Evolutionary conservation across 345 rosid species (phyloP), one percentile per base, ranked within the genome.

Genomic region (Toxicodendron radicans): DNA sequence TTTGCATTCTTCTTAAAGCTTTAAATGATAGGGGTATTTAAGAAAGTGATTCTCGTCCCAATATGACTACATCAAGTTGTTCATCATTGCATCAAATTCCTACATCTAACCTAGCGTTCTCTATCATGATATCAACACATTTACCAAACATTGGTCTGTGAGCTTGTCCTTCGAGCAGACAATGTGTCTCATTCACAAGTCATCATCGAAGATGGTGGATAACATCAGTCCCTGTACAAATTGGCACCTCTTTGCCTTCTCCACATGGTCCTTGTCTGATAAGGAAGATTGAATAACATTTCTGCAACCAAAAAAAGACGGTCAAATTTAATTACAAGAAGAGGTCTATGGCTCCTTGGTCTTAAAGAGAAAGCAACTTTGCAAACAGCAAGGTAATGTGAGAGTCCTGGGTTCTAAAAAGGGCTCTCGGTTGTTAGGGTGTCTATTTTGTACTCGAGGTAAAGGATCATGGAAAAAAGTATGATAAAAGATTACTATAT

Each of bases 221-320:
- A 83, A 75, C 62, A 89, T 68, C 24, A 92, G 71, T 73, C 85
- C 90, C 84, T 84, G 94, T 79, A 89, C 89, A 84, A 85, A 92
- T 70, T 83, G 81, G 62, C 92, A 79, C 79, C 84, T 89, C 49
- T 80, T 85, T 43, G 86, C 83, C 85, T 86, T 89, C 88, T 89
- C 97, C 72, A 72, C 27, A 16, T 76, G 82, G 61, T 86, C 88
- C 38, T 83, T 77, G 62, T 86, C 84, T 10, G 87, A 79, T 76
- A 89, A 62, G 17, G 87, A 83, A 66, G 92, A 41, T 2, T 41
- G 49, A 2, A 70, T 79, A 68, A 27, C 67, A 52, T 32, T 67
- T 73, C 90, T 86, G 84, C 72, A 73, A 78, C 57, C 64, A 72
- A 17, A 49, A 52, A 10, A 73, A 16, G 5, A 51, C 18, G 12